Evolutionary conservation across 2,329 filamentous ascomycete species (phyloP).

Genomic region (Pseudonectria buxi): DNA sequence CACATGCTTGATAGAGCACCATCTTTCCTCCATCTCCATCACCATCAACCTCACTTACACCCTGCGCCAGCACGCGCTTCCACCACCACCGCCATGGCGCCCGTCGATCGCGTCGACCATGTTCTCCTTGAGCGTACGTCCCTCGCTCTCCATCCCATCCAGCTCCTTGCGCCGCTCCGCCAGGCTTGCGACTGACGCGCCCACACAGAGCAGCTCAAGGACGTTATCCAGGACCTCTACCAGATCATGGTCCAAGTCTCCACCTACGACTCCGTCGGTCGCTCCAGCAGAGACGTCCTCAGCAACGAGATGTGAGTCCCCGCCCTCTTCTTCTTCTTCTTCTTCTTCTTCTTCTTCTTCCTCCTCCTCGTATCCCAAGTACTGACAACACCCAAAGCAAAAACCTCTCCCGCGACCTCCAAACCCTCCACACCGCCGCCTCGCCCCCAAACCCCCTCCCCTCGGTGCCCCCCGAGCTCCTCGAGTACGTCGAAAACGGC

Average conservation of each 20-base stretch:
- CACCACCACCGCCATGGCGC: conserved; percentile 30
- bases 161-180: too few species aligned
- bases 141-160: too few species aligned
- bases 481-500: conserved; percentile 64
- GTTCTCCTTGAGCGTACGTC: conserved; percentile 33
- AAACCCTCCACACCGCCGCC: conserved; percentile 34
- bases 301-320: conserved; percentile 41
- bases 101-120: conserved; percentile 33
- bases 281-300: conserved; percentile 50
- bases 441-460: conserved; percentile 38
- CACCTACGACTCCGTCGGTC: conserved; percentile 49
- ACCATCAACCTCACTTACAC: conserved; percentile 2
- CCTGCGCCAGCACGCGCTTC: background rate
- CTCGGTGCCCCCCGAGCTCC: conserved; percentile 53
- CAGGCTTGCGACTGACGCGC: too few species aligned
- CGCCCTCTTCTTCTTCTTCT: background rate
- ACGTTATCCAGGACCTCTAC: conserved; percentile 58
- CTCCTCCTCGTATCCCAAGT: background rate
- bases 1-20: background rate
- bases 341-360: conserved; percentile 3
- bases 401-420: conserved; percentile 33
- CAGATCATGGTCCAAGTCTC: conserved; percentile 57
- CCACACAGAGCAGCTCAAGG: conserved; percentile 48
- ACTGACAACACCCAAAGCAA: conserved; percentile 24
- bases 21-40: conserved; percentile 7